phyloP scores from a whole-genome alignment of 2,329 filamentous ascomycete genomes.

The Periconia digitata region DNA sequence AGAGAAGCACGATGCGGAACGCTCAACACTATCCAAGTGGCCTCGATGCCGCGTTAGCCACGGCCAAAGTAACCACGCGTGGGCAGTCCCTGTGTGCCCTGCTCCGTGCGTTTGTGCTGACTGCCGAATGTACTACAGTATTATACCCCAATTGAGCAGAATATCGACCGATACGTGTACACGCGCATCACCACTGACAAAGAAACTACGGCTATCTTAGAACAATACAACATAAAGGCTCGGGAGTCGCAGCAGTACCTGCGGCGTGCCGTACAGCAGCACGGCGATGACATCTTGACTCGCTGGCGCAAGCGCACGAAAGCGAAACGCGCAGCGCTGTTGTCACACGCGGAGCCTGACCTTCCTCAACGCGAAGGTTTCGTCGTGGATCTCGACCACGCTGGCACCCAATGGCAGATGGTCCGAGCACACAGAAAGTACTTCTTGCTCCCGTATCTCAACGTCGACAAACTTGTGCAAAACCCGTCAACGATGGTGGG shows the following conservation, averaged over 20 bases:
- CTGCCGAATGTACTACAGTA: too few species aligned
- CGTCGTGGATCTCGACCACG: neutral
- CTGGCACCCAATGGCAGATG: constrained; percentile 1
- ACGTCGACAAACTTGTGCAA: constrained; percentile 5
- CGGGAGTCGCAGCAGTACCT: constrained; percentile 3
- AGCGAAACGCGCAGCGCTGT: constrained; percentile 4
- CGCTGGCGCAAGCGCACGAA: constrained; percentile 10
- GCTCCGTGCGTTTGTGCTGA: too few species aligned
- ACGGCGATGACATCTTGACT: constrained; percentile 10
- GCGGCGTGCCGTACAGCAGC: neutral
- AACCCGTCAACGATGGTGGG: constrained; percentile 4
- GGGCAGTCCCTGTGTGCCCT: too few species aligned
- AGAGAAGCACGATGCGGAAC: too few species aligned
- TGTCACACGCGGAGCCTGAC: constrained; percentile 2
- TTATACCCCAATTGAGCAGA: too few species aligned
- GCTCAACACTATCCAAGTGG: too few species aligned
- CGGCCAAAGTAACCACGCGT: too few species aligned
- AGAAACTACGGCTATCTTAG: too few species aligned
- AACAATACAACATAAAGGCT: neutral
- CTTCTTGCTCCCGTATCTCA: constrained; percentile 8
- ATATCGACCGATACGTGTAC: too few species aligned
- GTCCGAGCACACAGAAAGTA: constrained; percentile 3
- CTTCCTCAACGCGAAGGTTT: constrained; percentile 6
- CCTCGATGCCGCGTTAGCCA: too few species aligned
- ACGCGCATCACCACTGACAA: too few species aligned